Evolutionary conservation across 805 yeast species (phyloP), one percentile per base, ranked within the genome.

Genomic region (Lachancea fermentati): DNA sequence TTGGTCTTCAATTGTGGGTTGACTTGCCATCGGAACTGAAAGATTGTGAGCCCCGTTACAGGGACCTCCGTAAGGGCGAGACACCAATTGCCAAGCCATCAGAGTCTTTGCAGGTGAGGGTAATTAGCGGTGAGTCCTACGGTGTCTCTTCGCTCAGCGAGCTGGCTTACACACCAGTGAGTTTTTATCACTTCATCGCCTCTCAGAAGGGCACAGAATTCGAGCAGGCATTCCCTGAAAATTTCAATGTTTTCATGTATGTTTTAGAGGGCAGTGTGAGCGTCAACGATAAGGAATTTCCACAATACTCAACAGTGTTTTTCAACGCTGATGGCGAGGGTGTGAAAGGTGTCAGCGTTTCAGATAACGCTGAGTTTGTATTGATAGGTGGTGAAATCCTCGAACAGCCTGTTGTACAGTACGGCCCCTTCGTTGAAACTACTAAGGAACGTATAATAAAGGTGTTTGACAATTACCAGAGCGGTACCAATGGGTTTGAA

Each of bases 381-480:
- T 48, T 86, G n/a, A 68, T 86, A 46, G 93, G 87, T 24, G 95
- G 95, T 42, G 63, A 83, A 57, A 73, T 75, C 15, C 66, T 85
- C 42, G 74, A 85, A 50, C 95, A 87, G 66, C 75, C 78, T 13
- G 71, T 83, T 41, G 83, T 85, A 24, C 96, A 88, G 57, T 81
- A 87, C 57, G 96, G 96, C 13, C 96, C 96, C 11, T 89, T 88
- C 57, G 96, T 88, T 14, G 91, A 85, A 46, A 75, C 84, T 5
- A 65, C 81, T 16, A 70, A 71, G 40, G 82, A 78, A 38, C 76
- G 75, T 47, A 80, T 88, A 44, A 71, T 77, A 48, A 63, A 81
- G 51, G 93, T 86, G 0, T 79, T 85, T 52, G 52, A 65, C 60
- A 88, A 84, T 57, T 89, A 82, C 58, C 91, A 82, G 61, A 58